Conservation (phyloP, 2,329 filamentous ascomycete species). For the Ophiostoma australiae region DNA sequence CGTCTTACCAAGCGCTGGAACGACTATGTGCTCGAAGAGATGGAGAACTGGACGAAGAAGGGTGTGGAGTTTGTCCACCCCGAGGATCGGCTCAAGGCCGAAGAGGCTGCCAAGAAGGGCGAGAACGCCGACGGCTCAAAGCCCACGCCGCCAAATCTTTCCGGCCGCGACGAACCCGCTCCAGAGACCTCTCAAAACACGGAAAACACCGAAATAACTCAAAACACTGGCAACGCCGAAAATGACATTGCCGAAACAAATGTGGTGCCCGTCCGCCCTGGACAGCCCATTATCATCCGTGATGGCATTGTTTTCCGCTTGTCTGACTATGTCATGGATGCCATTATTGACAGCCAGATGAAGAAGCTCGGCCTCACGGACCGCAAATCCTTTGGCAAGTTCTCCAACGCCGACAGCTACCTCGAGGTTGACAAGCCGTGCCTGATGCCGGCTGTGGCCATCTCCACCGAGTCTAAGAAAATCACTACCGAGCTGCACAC, state of each 20-base stretch:
- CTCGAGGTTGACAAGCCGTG: conserved; percentile 44
- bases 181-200: neutral
- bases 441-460: conserved; percentile 26
- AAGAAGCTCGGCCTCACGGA: conserved; percentile 38
- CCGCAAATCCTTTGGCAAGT: conserved; percentile 41
- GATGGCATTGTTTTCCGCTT: conserved; percentile 28
- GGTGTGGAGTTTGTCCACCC: conserved; percentile 23
- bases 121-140: neutral
- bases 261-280: neutral
- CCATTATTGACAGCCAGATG: conserved; percentile 35
- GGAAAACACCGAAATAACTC: no score
- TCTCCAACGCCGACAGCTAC: conserved; percentile 37
- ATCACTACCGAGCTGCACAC: conserved; percentile 9
- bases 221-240: conserved; percentile 22
- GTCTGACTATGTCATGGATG: conserved; percentile 42
- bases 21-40: conserved; percentile 36
- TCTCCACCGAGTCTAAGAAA: neutral
- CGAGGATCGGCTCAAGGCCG: neutral
- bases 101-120: neutral
- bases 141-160: neutral
- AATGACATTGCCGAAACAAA: conserved; percentile 23
- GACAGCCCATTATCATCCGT: conserved; percentile 14
- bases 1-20: conserved; percentile 51
- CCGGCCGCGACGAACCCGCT: conserved; percentile 19
- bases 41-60: conserved; percentile 43